These are phyloP conservation scores for Tetrastigma voinierianum DNA, from an alignment of 164 flowering plant species.

Conservation along the genomic window DNA sequence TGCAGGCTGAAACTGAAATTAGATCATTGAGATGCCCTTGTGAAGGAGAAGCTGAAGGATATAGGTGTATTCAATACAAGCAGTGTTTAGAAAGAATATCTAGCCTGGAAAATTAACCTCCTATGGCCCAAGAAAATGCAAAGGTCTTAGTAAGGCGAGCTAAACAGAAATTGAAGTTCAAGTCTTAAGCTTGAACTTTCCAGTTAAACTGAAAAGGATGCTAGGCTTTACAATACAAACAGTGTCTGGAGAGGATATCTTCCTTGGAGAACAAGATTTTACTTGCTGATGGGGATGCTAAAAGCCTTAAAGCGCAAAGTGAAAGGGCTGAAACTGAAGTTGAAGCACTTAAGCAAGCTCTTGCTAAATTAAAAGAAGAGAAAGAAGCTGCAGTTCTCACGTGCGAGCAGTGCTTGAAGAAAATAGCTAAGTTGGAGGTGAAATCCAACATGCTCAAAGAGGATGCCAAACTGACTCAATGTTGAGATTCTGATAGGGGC, in stretches of 20 bases:
- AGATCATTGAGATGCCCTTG: conserved; percentile 45
- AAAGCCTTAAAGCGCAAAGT: conserved; percentile 35
- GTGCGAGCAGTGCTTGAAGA: conserved; percentile 57
- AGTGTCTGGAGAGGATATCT: conserved; percentile 46
- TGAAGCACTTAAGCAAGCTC: conserved; percentile 35
- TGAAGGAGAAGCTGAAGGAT: conserved; percentile 51
- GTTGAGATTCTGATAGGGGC: conserved; percentile 39
- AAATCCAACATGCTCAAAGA: conserved; percentile 47
- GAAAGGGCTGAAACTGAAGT: conserved; percentile 44
- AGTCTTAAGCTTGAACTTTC: conserved; percentile 41
- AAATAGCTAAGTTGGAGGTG: conserved; percentile 54
- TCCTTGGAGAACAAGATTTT: conserved; percentile 45
- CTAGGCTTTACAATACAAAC: conserved; percentile 36
- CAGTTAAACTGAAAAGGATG: conserved; percentile 48
- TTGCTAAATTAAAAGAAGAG: conserved; percentile 41
- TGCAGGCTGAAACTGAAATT: conserved; percentile 60
- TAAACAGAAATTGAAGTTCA: conserved; percentile 50
- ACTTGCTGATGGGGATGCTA: conserved; percentile 40
- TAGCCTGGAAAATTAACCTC: conserved; percentile 34
- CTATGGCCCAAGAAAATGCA: conserved; percentile 32
- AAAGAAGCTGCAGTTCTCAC: conserved; percentile 42
- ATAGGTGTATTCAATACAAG: conserved; percentile 37
- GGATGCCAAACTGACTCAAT: conserved; percentile 52
- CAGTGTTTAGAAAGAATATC: conserved; percentile 44
- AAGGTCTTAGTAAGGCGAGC: conserved; percentile 38